These are phyloP conservation scores for Chaetothyriales sp. DNA, from an alignment of 2,329 filamentous ascomycete species.

Conservation along the genomic window DNA sequence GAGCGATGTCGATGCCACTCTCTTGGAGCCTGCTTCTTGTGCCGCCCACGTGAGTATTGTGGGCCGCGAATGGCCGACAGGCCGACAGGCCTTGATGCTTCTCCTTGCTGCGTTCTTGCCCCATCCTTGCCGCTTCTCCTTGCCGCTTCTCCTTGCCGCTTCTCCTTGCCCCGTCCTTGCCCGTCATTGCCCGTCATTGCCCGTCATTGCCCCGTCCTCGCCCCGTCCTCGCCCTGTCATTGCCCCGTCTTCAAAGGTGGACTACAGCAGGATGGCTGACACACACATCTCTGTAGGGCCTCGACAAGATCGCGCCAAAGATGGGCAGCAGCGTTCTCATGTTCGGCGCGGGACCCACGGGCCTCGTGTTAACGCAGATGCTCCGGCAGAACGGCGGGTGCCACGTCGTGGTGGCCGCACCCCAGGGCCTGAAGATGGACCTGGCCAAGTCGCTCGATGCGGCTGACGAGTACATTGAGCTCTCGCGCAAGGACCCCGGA, in stretches of 20 bases:
- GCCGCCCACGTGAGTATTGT: slow-evolving; percentile 42
- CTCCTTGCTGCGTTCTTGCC: no score
- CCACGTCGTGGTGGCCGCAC: slow-evolving; percentile 56
- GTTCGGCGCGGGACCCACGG: slow-evolving; percentile 55
- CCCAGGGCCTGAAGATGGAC: slow-evolving; percentile 56
- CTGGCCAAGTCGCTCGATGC: slow-evolving; percentile 41
- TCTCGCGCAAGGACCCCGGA: slow-evolving; percentile 38
- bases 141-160: no score
- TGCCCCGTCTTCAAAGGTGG: not conserved
- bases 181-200: no score
- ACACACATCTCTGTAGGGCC: slow-evolving; percentile 7
- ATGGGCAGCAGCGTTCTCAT: slow-evolving; percentile 51
- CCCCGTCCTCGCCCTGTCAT: not conserved
- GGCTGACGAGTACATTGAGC: slow-evolving; percentile 35
- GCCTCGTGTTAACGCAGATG: slow-evolving; percentile 51
- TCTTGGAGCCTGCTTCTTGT: slow-evolving; percentile 57
- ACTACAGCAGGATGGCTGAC: not conserved
- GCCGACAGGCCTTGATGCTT: no score
- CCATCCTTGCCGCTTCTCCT: no score
- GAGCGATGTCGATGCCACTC: slow-evolving; percentile 53
- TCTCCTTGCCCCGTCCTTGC: no score
- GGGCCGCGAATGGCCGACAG: slow-evolving; percentile 40
- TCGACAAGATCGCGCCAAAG: slow-evolving; percentile 43
- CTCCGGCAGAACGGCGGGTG: slow-evolving; percentile 53
- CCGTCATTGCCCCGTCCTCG: no score